Evolutionary conservation across 495 filamentous ascomycete species (phyloP).

Genomic region (Cudoniella acicularis): DNA sequence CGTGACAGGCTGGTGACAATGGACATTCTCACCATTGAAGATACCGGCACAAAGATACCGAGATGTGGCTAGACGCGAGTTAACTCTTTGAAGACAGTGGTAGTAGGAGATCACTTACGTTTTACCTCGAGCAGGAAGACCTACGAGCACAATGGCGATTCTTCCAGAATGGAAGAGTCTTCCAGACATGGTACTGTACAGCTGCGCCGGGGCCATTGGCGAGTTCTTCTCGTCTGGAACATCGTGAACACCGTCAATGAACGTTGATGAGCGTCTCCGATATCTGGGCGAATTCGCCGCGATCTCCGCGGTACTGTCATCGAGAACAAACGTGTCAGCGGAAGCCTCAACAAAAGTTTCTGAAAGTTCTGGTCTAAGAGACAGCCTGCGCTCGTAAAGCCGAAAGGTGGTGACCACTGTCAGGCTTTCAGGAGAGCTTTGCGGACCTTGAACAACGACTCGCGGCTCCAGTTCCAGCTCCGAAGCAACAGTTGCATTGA

Average conservation of each 20-base stretch:
- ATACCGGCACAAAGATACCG: conserved; percentile 91
- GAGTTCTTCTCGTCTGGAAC: conserved; percentile 64
- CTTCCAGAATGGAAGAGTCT: conserved; percentile 94
- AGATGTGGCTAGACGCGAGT: conserved; percentile 66
- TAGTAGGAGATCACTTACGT: conserved; percentile 57
- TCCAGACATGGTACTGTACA: conserved; percentile 97
- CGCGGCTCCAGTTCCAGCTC: not conserved
- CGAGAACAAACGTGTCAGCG: conserved; percentile 32
- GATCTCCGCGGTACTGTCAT: conserved; percentile 68
- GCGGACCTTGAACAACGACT: not conserved
- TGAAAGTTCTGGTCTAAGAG: conserved; percentile 9
- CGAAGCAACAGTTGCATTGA: no score
- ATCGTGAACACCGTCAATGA: conserved; percentile 97
- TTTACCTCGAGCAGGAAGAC: conserved; percentile 92
- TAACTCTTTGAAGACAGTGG: conserved; percentile 20
- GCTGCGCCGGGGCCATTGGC: conserved; percentile 88
- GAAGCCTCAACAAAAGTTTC: not conserved
- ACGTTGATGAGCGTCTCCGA: conserved; percentile 86
- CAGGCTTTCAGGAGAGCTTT: not conserved
- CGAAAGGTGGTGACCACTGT: not conserved
- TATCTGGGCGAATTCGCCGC: conserved; percentile 78
- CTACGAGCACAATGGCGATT: conserved; percentile 96
- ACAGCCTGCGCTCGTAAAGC: not conserved
- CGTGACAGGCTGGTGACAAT: not conserved
- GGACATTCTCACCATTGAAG: conserved; percentile 69